Conservation (phyloP, 768 basidiomycete genomes). For the Rhodotorula kratochvilovae region DNA sequence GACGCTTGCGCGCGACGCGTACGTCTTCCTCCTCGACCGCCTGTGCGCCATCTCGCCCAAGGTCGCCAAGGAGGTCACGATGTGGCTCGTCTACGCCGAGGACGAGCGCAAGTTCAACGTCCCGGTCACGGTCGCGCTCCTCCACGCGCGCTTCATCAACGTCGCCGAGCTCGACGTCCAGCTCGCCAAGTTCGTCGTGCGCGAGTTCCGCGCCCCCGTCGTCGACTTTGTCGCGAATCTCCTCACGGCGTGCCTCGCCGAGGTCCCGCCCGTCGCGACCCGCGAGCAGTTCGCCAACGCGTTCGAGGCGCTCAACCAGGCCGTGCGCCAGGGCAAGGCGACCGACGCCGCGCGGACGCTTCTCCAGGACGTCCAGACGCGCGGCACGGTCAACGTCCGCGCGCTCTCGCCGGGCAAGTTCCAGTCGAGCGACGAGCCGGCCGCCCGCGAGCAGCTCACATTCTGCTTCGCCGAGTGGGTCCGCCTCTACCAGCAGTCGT, state of each 20-base stretch:
- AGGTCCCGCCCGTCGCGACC: slow-evolving; percentile 68
- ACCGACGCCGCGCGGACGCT: slow-evolving; percentile 68
- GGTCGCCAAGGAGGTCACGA: slow-evolving; percentile 91
- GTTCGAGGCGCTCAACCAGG: slow-evolving; percentile 72
- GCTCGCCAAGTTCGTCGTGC: slow-evolving; percentile 74
- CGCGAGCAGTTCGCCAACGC: slow-evolving; percentile 73
- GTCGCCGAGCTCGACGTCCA: slow-evolving; percentile 78
- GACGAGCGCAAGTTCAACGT: slow-evolving; percentile 99
- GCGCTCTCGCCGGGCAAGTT: slow-evolving; percentile 28
- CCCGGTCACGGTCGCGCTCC: slow-evolving; percentile 80
- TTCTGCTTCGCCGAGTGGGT: slow-evolving; percentile 67
- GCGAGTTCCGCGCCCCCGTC: slow-evolving; percentile 69
- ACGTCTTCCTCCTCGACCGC: slow-evolving; percentile 80
- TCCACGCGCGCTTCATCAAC: slow-evolving; percentile 76
- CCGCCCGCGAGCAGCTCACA: slow-evolving; percentile 48
- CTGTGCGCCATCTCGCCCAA: slow-evolving; percentile 84
- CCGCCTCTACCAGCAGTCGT: slow-evolving; percentile 81
- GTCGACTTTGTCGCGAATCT: slow-evolving; percentile 76
- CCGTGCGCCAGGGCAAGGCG: slow-evolving; percentile 67
- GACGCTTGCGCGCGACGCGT: slow-evolving; percentile 77
- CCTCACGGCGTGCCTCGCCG: slow-evolving; percentile 77
- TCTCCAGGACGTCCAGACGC: slow-evolving; percentile 76
- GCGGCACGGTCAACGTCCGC: slow-evolving; percentile 30
- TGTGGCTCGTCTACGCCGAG: slow-evolving; percentile 93
- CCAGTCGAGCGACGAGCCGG: slow-evolving; percentile 35